phyloP scores from a whole-genome alignment of 306 rosid species.

The Corylus avellana region DNA sequence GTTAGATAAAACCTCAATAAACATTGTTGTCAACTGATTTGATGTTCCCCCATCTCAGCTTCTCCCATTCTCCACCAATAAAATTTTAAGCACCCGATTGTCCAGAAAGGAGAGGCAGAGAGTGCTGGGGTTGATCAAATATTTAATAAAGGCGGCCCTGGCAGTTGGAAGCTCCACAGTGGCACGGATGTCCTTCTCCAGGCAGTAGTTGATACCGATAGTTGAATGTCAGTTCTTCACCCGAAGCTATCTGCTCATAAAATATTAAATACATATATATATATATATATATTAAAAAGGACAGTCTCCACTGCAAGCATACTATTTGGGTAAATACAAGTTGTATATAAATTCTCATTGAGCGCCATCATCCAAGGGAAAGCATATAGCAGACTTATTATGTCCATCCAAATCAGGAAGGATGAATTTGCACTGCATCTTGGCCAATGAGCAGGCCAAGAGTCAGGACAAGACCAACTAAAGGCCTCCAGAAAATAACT shows the following conservation, averaged over 20 bases:
- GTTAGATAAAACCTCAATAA: background rate
- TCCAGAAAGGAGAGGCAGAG: slow-evolving; percentile 22
- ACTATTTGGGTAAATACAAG: background rate
- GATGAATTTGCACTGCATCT: slow-evolving; percentile 13
- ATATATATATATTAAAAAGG: slow-evolving; percentile 1
- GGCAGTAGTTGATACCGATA: slow-evolving; percentile 56
- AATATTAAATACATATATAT: slow-evolving; percentile 1
- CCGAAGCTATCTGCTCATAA: slow-evolving; percentile 71
- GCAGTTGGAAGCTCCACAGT: slow-evolving; percentile 65
- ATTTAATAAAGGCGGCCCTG: slow-evolving; percentile 58
- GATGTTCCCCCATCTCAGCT: slow-evolving; percentile 5
- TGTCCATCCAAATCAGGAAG: slow-evolving; percentile 12
- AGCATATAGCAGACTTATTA: background rate
- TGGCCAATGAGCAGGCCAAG: background rate
- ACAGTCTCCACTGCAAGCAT: background rate
- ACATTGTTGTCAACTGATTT: background rate
- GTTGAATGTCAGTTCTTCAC: slow-evolving; percentile 84
- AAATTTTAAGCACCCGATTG: slow-evolving; percentile 19
- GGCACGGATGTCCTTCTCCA: slow-evolving; percentile 69
- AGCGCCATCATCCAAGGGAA: slow-evolving; percentile 10
- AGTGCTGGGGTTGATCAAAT: slow-evolving; percentile 8
- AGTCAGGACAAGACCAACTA: background rate
- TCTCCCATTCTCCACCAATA: slow-evolving; percentile 10
- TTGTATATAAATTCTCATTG: background rate
- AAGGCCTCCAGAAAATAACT: background rate